Conservation (phyloP, 2,329 filamentous ascomycete species). For the Diplodia intermedia region DNA sequence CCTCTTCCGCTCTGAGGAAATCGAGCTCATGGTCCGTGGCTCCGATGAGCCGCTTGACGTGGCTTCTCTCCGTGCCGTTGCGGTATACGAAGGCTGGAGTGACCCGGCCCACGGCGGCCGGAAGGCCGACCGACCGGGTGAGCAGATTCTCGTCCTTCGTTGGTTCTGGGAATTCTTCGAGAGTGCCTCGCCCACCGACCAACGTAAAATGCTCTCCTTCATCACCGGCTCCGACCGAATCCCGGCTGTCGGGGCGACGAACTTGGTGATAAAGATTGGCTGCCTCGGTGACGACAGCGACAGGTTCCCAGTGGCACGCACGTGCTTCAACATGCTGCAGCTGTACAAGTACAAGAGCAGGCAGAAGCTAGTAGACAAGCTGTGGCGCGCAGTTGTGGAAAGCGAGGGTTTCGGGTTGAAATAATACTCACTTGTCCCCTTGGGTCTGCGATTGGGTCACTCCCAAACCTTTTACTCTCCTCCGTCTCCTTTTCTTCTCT, state of each 20-base stretch:
- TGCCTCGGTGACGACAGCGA: conserved; percentile 77
- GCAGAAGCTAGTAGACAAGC: conserved; percentile 70
- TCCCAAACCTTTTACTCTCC: neutral
- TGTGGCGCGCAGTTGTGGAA: conserved; percentile 87
- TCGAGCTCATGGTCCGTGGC: conserved; percentile 84
- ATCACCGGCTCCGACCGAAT: conserved; percentile 91
- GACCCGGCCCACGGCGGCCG: conserved; percentile 35
- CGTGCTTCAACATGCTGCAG: conserved; percentile 87
- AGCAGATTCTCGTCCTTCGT: conserved; percentile 60
- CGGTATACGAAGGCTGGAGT: conserved; percentile 83
- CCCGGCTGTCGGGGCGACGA: conserved; percentile 84
- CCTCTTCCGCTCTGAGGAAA: conserved; percentile 88
- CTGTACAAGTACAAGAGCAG: conserved; percentile 74
- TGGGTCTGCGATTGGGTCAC: neutral
- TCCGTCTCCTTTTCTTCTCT: neutral
- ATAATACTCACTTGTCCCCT: conserved; percentile 49
- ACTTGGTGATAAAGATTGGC: conserved; percentile 75
- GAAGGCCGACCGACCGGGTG: conserved; percentile 46
- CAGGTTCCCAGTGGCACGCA: conserved; percentile 83
- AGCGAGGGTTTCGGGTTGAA: conserved; percentile 94
- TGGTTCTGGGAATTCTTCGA: conserved; percentile 93
- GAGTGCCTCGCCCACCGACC: conserved; percentile 68
- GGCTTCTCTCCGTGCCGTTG: conserved; percentile 74
- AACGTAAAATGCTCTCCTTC: conserved; percentile 81
- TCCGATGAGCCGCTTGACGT: conserved; percentile 86